These are phyloP conservation scores for Corrigiola litoralis DNA, from an alignment of 179 eudicot genomes.

Conservation along the genomic window DNA sequence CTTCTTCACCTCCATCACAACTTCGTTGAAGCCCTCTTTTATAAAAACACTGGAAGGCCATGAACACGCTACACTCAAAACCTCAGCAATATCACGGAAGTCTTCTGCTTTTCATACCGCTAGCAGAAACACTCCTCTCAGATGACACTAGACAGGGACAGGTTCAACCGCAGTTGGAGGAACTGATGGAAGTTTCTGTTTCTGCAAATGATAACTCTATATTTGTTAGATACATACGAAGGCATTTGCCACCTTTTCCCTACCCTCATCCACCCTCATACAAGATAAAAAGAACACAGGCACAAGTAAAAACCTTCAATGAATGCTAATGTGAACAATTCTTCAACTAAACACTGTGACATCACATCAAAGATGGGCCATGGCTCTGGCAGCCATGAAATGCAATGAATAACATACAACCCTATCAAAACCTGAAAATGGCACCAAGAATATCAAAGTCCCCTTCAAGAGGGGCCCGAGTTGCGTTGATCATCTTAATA, in stretches of 20 bases:
- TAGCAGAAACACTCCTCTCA: not conserved
- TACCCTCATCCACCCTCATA: no score
- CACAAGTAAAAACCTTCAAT: not conserved
- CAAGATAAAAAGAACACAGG: not conserved
- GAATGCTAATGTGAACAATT: not conserved
- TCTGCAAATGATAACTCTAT: slow-evolving; percentile 15
- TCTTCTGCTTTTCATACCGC: slow-evolving; percentile 13
- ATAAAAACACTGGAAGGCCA: slow-evolving; percentile 51
- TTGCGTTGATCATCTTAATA: slow-evolving; percentile 7
- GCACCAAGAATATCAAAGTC: not conserved
- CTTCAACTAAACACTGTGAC: not conserved
- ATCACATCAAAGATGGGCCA: slow-evolving; percentile 5
- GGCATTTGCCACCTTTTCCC: not conserved
- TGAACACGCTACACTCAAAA: slow-evolving; percentile 22
- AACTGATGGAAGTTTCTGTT: not conserved
- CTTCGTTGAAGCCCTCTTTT: slow-evolving; percentile 36
- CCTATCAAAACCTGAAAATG: not conserved
- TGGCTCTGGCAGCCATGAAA: slow-evolving; percentile 1
- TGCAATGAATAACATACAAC: slow-evolving; percentile 4
- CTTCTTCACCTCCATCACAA: slow-evolving; percentile 27
- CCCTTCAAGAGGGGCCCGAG: not conserved
- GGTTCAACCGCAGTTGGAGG: not conserved
- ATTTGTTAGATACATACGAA: not conserved
- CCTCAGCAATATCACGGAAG: slow-evolving; percentile 14
- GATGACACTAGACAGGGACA: not conserved